Percentiles rank a stretch among this genome's conserved stretches.
These are phyloP conservation scores for Schizopora paradoxa DNA, from an alignment of 1,284 basidiomycete species.

Conservation along the genomic window DNA sequence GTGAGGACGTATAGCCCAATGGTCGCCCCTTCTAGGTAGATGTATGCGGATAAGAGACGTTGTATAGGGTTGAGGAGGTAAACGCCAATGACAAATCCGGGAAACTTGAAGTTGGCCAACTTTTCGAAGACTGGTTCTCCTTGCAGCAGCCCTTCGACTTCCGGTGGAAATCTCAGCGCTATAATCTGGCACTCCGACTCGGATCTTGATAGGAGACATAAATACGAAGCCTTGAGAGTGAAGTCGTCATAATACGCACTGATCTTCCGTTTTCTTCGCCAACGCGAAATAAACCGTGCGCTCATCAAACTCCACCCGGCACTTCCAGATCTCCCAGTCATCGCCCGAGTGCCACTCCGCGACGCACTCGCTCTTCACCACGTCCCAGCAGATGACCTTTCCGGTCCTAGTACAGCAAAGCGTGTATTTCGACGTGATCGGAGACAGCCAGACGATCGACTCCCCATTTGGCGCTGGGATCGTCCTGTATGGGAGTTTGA, in stretches of 20 bases:
- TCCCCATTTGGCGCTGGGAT: constrained; percentile 58
- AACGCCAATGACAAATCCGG: constrained; percentile 68
- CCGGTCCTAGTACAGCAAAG: constrained; percentile 69
- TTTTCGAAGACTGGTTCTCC: constrained; percentile 42
- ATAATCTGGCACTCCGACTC: constrained; percentile 17
- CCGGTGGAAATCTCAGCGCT: constrained; percentile 14
- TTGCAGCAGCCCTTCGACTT: constrained; percentile 12
- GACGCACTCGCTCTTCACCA: constrained; percentile 49
- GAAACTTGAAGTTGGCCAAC: constrained; percentile 55
- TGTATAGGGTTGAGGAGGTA: constrained; percentile 64
- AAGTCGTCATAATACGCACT: constrained; percentile 26
- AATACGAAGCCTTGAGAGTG: too few species aligned
- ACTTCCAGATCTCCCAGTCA: constrained; percentile 72
- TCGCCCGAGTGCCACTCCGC: constrained; percentile 62
- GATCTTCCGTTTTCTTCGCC: constrained; percentile 52
- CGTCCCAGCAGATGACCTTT: constrained; percentile 73
- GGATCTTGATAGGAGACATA: constrained; percentile 6
- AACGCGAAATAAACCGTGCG: constrained; percentile 68
- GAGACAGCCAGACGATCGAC: constrained; percentile 69
- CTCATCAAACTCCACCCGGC: constrained; percentile 66
- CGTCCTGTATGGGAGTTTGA: constrained; percentile 50
- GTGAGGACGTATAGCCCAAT: constrained; percentile 60
- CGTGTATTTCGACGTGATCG: constrained; percentile 67
- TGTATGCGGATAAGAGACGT: constrained; percentile 58
- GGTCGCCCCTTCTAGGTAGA: constrained; percentile 47